Evolutionary conservation across 1,139 yeast species (phyloP).

Genomic region (Geotrichum klebahnii): DNA sequence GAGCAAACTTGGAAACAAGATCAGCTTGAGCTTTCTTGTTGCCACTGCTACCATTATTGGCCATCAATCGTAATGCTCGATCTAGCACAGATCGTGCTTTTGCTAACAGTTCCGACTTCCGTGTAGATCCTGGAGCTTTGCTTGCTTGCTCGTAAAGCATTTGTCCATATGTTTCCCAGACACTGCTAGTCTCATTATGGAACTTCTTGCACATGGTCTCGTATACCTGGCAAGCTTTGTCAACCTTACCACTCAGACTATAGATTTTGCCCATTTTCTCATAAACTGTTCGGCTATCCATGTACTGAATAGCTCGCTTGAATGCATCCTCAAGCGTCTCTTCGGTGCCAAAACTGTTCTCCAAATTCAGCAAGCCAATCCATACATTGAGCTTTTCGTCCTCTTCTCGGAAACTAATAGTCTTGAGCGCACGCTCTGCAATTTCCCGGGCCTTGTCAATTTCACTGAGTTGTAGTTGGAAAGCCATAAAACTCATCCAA

Average conservation of each 20-base stretch:
- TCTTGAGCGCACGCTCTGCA: conserved; percentile 86
- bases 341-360: conserved; percentile 83
- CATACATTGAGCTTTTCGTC: conserved; percentile 89
- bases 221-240: conserved; percentile 66
- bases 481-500: conserved; percentile 99
- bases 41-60: conserved; percentile 9
- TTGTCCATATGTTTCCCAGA: conserved; percentile 78
- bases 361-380: conserved; percentile 93
- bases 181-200: conserved; percentile 54
- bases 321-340: conserved; percentile 77
- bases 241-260: conserved; percentile 57
- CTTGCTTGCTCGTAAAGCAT: conserved; percentile 56
- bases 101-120: conserved; percentile 11
- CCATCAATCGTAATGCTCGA: conserved; percentile 15
- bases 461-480: conserved; percentile 91
- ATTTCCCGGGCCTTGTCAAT: conserved; percentile 90
- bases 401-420: conserved; percentile 88
- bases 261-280: conserved; percentile 73
- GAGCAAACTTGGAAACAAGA: conserved; percentile 72
- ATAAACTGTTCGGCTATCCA: conserved; percentile 82
- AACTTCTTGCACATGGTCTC: conserved; percentile 72
- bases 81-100: conserved; percentile 20
- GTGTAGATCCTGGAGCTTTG: conserved; percentile 17
- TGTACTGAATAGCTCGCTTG: conserved; percentile 79
- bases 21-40: conserved; percentile 19